Base-by-base conservation (phyloP, 108 stramenopile genomes). In the Cyclotella atomus region DNA sequence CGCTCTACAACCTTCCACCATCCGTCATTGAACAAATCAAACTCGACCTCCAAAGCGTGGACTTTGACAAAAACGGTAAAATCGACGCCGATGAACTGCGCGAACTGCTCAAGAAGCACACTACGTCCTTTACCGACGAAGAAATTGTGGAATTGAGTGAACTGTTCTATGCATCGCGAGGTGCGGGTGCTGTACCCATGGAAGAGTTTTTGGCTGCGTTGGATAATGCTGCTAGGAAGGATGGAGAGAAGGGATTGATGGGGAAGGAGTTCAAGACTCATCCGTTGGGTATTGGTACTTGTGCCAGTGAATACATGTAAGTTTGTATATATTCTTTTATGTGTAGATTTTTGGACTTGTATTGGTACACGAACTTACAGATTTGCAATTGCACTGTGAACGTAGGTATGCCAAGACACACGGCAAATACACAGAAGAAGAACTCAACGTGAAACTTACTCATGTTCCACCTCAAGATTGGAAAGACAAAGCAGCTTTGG, bases 131-230 rank as follows among this genome's bases (percentile, higher is more conserved):
- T 71, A 85, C 85, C 0, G 93, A 91, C n/a, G 75, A 53, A 3
- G 93, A 94, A 50, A 85, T 92, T 38, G 71, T 88, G 19, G 89
- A 91, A 57, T 66, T 91, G 19, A 64, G 83, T 25, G 93, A 94
- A 44, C 46, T 90, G 6, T 94, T 76, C 62, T 94, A 94, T 52
- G 87, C 85, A 6, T 81, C 70, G 16, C 82, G 77, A 19, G 87
- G 81, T 23, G 93, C 85, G 12, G 84, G 83, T n/a, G 47, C 52
- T 19, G 82, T 92, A 4, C 21, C 59, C 9, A 82, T 91, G 66
- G 75, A 86, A 41, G 59, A 71, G 3, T 90, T 94, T 70, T 74
- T 94, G 47, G 85, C 83, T 34, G 89, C 90, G 10, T 55, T 94
- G 25, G 91, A 61, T 41, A 10, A 88, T 49, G 78, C 52, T 10